Conservation (phyloP, 2,329 filamentous ascomycete genomes). For the Fusarium acutatum region DNA sequence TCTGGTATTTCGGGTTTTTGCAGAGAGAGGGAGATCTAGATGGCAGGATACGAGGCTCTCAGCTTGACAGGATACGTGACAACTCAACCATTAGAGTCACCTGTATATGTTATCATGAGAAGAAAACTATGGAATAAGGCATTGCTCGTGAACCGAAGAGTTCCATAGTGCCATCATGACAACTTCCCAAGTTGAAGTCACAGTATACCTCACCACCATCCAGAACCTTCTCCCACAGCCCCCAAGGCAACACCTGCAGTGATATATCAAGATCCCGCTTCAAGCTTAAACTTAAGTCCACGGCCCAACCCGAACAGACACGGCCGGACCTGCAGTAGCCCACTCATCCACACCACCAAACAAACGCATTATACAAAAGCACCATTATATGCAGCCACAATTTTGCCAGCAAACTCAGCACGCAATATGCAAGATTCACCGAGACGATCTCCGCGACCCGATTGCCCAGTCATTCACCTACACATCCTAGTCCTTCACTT, state of each 20-base stretch:
- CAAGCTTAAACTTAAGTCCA: background rate
- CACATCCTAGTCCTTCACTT: background rate
- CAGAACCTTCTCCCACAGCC: background rate
- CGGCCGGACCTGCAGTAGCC: conserved; percentile 37
- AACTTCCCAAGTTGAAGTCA: background rate
- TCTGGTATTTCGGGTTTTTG: background rate
- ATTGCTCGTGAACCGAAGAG: background rate
- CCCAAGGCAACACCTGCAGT: background rate
- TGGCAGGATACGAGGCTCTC: background rate
- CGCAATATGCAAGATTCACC: background rate
- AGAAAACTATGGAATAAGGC: background rate
- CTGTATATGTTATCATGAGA: background rate
- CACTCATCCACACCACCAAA: background rate
- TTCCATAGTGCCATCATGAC: background rate
- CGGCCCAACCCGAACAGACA: background rate
- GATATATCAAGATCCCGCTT: background rate
- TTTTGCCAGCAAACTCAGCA: background rate
- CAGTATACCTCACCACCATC: background rate
- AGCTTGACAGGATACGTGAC: background rate
- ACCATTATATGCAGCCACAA: conserved; percentile 10
- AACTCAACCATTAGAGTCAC: background rate
- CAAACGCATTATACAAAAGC: background rate
- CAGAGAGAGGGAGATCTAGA: background rate
- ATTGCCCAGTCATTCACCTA: background rate
- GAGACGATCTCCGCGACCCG: conserved; percentile 9